Conservation (phyloP, 768 basidiomycete genomes). For the Calocera viscosa region DNA sequence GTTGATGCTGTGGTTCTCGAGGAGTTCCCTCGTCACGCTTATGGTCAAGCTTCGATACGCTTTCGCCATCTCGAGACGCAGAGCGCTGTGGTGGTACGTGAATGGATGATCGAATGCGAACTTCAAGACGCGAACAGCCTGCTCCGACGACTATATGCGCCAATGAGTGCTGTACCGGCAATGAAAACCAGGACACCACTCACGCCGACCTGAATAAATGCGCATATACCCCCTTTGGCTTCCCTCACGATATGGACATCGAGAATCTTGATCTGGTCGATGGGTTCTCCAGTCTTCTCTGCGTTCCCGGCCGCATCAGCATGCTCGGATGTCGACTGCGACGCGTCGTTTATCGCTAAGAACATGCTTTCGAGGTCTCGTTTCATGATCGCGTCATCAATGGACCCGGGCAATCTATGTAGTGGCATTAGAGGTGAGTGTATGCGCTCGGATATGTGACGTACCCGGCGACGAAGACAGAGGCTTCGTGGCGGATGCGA, state of each 20-base stretch:
- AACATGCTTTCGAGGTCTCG: not conserved
- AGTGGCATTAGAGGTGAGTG: not conserved
- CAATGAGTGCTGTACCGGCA: not conserved
- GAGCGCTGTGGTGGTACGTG: not conserved
- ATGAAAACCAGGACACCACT: conserved; percentile 17
- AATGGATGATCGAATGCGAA: not conserved
- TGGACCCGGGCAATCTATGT: not conserved
- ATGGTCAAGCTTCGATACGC: not conserved
- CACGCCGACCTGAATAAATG: conserved; percentile 79
- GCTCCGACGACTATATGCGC: not conserved
- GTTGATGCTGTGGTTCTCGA: not conserved
- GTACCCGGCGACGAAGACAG: not conserved
- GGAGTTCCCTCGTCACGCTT: not conserved
- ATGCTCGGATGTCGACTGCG: no score
- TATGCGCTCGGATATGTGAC: not conserved
- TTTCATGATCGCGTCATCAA: not conserved
- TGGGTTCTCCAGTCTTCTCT: conserved; percentile 16
- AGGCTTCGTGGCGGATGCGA: not conserved
- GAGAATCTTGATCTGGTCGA: conserved; percentile 50
- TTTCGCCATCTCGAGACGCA: not conserved
- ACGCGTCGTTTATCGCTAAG: no score
- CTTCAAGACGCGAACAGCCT: not conserved
- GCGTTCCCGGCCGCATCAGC: no score
- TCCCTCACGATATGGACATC: conserved; percentile 53
- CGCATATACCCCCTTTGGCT: conserved; percentile 38